A percentile compares a stretch with the other conserved stretches of the same genome.
These are phyloP conservation scores for Geotrichum klebahnii DNA, from an alignment of 1,139 yeast genomes.

Conservation along the genomic window DNA sequence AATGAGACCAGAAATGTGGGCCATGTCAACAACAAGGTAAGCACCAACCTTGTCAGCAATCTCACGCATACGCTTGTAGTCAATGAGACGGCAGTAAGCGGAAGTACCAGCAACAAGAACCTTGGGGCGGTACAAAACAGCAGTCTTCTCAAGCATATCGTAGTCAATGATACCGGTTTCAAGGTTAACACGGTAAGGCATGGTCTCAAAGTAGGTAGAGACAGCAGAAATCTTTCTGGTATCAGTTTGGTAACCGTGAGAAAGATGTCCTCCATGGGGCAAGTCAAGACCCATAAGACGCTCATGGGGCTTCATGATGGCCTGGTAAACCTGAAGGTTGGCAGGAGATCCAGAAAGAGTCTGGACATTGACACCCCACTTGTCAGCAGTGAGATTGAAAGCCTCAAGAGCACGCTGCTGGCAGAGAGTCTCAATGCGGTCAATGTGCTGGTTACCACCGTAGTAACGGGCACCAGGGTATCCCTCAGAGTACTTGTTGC, in stretches of 20 bases:
- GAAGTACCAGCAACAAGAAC: slow-evolving; percentile 95
- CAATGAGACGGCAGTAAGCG: slow-evolving; percentile 88
- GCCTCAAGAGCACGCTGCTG: slow-evolving; percentile 89
- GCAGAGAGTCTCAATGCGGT: slow-evolving; percentile 82
- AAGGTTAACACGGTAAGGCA: slow-evolving; percentile 89
- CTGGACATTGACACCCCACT: slow-evolving; percentile 97
- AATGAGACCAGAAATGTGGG: slow-evolving; percentile 91
- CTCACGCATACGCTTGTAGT: slow-evolving; percentile 80
- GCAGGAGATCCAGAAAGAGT: slow-evolving; percentile 95
- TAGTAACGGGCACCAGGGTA: slow-evolving; percentile 97
- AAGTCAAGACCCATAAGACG: slow-evolving; percentile 94
- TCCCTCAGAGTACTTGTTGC: slow-evolving; percentile 97
- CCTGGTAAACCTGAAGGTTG: slow-evolving; percentile 86
- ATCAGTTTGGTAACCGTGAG: slow-evolving; percentile 92
- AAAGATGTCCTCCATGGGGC: slow-evolving; percentile 96
- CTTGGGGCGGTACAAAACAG: slow-evolving; percentile 86
- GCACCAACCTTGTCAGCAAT: slow-evolving; percentile 94
- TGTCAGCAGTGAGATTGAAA: slow-evolving; percentile 64
- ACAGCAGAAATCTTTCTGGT: slow-evolving; percentile 83
- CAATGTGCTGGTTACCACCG: slow-evolving; percentile 94
- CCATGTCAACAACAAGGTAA: slow-evolving; percentile 89
- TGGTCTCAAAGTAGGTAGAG: slow-evolving; percentile 91
- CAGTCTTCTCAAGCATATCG: slow-evolving; percentile 79
- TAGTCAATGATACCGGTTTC: slow-evolving; percentile 88
- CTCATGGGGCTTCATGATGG: slow-evolving; percentile 86